Percentiles rank a stretch among this genome's conserved stretches.
Evolutionary conservation across 352 stramenopile species (phyloP).

Genomic region (Achlya hypogyna): DNA sequence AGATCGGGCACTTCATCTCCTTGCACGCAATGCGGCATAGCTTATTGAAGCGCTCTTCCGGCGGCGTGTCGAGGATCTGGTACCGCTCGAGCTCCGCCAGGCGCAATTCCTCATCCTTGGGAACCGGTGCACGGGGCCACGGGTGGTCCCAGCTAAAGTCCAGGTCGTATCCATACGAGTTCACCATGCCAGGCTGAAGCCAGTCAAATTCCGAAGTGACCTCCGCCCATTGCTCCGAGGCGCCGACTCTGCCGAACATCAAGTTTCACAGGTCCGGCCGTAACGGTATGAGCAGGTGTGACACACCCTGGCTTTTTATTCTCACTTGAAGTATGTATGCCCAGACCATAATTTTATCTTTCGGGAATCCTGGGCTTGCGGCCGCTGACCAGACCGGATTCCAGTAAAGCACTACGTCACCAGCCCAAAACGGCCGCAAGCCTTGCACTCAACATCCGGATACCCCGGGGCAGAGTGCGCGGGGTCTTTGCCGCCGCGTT

Average conservation of each 20-base stretch:
- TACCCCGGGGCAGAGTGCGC: neutral
- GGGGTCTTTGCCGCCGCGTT: neutral
- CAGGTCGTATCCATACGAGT: slow-evolving; percentile 65
- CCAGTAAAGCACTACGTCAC: neutral
- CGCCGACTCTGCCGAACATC: too few relatives aligned
- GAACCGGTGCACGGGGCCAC: slow-evolving; percentile 62
- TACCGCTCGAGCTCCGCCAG: slow-evolving; percentile 56
- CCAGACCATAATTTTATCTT: neutral
- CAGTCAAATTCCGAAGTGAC: slow-evolving; percentile 17
- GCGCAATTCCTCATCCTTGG: slow-evolving; percentile 58
- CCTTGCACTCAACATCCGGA: neutral
- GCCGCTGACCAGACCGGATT: neutral
- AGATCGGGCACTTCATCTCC: slow-evolving; percentile 83
- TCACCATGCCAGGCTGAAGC: slow-evolving; percentile 20
- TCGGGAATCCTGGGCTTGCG: too few relatives aligned
- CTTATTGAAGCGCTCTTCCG: slow-evolving; percentile 81
- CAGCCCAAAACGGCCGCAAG: neutral
- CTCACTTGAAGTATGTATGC: neutral
- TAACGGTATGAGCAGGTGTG: neutral
- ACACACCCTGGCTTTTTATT: neutral
- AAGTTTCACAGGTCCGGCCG: neutral
- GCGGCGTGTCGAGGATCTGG: slow-evolving; percentile 71
- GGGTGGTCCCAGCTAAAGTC: slow-evolving; percentile 84
- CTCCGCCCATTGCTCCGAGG: neutral
- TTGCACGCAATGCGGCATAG: slow-evolving; percentile 81